Evolutionary conservation across 1,284 basidiomycete genomes (phyloP).

Genomic region (Takashimella koratensis): DNA sequence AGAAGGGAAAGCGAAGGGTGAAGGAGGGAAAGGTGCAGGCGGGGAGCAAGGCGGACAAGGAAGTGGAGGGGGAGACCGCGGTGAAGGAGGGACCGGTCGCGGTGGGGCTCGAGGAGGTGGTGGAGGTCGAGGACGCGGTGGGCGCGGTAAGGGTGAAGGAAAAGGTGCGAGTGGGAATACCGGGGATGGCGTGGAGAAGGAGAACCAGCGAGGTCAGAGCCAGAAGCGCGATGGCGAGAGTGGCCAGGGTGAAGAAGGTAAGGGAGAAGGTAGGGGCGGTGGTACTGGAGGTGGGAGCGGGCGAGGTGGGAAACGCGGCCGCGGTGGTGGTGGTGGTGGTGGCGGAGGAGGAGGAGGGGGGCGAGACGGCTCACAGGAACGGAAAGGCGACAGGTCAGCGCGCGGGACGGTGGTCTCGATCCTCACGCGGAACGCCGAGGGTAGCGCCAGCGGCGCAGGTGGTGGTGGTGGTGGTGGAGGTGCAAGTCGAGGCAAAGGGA

Average conservation of each 20-base stretch:
- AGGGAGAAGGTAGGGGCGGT: not conserved
- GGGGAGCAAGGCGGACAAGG: not conserved
- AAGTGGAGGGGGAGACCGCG: not conserved
- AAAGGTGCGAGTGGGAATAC: not conserved
- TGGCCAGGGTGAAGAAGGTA: not conserved
- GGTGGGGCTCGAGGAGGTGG: not conserved
- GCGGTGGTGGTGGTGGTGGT: slow-evolving; percentile 1
- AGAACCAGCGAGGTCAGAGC: not conserved
- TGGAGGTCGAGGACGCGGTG: not conserved
- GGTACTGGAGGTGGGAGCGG: not conserved
- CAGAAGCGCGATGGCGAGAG: not conserved
- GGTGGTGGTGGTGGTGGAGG: not conserved
- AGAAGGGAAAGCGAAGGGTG: slow-evolving; percentile 1
- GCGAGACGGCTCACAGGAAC: not conserved
- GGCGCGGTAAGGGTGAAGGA: not conserved
- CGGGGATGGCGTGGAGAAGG: not conserved
- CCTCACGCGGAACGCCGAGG: not conserved
- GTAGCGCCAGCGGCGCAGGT: not conserved
- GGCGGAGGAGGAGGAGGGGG: not conserved
- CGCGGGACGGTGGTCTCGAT: not conserved
- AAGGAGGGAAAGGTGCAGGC: not conserved
- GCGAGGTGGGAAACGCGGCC: not conserved
- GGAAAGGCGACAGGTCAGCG: not conserved
- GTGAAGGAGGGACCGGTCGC: not conserved
- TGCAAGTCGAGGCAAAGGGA: not conserved